A percentile compares a stretch with the other conserved stretches of the same genome.
phyloP scores from a whole-genome alignment of 768 basidiomycete species.

The Pulveroboletus frians region DNA sequence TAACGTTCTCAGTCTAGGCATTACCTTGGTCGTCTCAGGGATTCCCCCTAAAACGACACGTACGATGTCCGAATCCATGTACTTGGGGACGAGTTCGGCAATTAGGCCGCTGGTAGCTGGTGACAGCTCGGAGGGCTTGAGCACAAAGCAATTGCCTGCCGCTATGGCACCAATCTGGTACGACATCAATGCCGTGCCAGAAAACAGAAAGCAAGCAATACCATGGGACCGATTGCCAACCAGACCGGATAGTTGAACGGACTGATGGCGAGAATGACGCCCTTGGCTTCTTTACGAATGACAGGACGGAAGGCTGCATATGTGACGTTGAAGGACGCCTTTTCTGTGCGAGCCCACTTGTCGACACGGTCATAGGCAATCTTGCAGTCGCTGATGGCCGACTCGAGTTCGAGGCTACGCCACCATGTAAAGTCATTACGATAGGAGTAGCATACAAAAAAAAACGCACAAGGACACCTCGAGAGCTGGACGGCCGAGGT shows the following conservation, averaged over 20 bases:
- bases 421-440: background rate
- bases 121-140: constrained; percentile 75
- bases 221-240: constrained; percentile 54
- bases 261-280: constrained; percentile 61
- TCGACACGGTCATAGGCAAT: constrained; percentile 58
- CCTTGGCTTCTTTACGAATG: constrained; percentile 73
- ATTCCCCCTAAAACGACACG: constrained; percentile 66
- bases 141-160: constrained; percentile 63
- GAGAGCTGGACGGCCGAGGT: constrained; percentile 57
- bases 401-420: constrained; percentile 55
- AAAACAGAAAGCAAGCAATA: constrained; percentile 22
- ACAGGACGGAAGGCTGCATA: constrained; percentile 57
- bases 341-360: constrained; percentile 68
- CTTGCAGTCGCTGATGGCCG: constrained; percentile 50
- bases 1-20: background rate
- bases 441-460: constrained; percentile 15
- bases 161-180: constrained; percentile 64
- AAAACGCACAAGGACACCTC: constrained; percentile 51
- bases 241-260: constrained; percentile 77
- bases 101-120: constrained; percentile 53
- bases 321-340: constrained; percentile 49
- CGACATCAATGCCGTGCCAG: background rate
- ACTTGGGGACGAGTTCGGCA: constrained; percentile 65
- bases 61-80: constrained; percentile 64
- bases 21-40: constrained; percentile 55